A percentile compares a stretch with the other conserved stretches of the same genome.
Evolutionary conservation across 2,329 filamentous ascomycete genomes (phyloP).

Genomic region (Helotiales sp.): DNA sequence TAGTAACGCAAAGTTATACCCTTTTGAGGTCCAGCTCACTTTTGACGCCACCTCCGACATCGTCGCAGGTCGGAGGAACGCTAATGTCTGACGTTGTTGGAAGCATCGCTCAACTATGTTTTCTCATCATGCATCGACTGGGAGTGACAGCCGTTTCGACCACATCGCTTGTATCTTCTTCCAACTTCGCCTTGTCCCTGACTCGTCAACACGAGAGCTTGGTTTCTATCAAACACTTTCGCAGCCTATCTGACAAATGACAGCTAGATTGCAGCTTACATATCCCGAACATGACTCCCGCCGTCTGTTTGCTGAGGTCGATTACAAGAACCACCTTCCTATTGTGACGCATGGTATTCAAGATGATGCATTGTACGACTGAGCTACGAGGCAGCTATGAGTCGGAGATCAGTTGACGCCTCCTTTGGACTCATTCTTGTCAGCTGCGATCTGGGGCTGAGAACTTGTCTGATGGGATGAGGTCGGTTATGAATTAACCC

Average conservation of each 20-base stretch:
- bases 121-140: slow-evolving; percentile 52
- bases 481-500: background rate
- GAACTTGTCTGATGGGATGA: background rate
- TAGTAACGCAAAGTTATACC: slow-evolving; percentile 53
- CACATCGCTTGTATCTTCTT: slow-evolving; percentile 39
- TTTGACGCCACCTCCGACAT: slow-evolving; percentile 53
- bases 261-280: slow-evolving; percentile 48
- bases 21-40: slow-evolving; percentile 54
- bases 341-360: slow-evolving; percentile 35
- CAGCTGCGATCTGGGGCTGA: background rate
- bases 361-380: background rate
- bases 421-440: background rate
- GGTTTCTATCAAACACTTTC: slow-evolving; percentile 48
- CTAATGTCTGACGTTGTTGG: slow-evolving; percentile 60
- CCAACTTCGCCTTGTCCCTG: slow-evolving; percentile 38
- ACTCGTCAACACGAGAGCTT: slow-evolving; percentile 42
- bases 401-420: background rate
- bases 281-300: slow-evolving; percentile 45
- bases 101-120: slow-evolving; percentile 58
- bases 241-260: slow-evolving; percentile 48
- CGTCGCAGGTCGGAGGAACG: slow-evolving; percentile 48
- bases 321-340: slow-evolving; percentile 45
- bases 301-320: slow-evolving; percentile 42
- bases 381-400: background rate
- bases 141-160: slow-evolving; percentile 52